Evolutionary conservation across 2,329 filamentous ascomycete genomes (phyloP).

Genomic region (Botrytis deweyae): DNA sequence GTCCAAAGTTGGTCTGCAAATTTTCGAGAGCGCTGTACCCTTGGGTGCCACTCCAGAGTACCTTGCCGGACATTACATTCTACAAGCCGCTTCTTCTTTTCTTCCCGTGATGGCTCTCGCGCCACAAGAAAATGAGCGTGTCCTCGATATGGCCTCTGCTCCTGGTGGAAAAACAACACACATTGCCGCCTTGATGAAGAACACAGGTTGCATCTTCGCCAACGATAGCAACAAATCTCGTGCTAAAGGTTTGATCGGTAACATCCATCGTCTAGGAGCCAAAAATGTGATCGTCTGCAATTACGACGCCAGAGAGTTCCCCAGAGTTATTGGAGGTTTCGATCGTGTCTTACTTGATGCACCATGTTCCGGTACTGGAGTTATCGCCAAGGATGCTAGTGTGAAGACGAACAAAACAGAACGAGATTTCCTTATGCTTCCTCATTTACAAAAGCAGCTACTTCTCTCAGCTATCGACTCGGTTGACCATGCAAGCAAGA

Average conservation of each 20-base stretch:
- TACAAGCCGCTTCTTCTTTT: conserved; percentile 95
- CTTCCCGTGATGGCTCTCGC: conserved; percentile 96
- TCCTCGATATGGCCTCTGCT: conserved; percentile 90
- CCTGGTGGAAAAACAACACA: conserved; percentile 96
- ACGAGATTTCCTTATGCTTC: conserved; percentile 88
- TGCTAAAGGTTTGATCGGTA: conserved; percentile 96
- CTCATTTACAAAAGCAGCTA: conserved; percentile 93
- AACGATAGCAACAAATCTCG: conserved; percentile 94
- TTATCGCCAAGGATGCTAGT: conserved; percentile 93
- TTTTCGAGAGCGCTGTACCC: conserved; percentile 80
- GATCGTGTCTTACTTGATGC: conserved; percentile 93
- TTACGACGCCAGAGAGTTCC: conserved; percentile 92
- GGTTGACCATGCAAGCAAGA: conserved; percentile 86
- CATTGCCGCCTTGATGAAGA: conserved; percentile 95
- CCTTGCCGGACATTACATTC: conserved; percentile 93
- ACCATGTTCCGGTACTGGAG: conserved; percentile 93
- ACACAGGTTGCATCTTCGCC: conserved; percentile 91
- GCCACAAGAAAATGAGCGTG: conserved; percentile 86
- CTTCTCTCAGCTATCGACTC: conserved; percentile 92
- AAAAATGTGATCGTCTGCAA: conserved; percentile 95
- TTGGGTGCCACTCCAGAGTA: conserved; percentile 97
- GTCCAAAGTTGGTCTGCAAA: conserved; percentile 95
- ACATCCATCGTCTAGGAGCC: conserved; percentile 90
- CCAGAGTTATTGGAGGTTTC: conserved; percentile 91
- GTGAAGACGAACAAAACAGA: conserved; percentile 99